Percentiles rank a stretch among this genome's conserved stretches.
These are phyloP conservation scores for Leccinum imitatum DNA, from an alignment of 768 basidiomycete genomes.

Conservation along the genomic window DNA sequence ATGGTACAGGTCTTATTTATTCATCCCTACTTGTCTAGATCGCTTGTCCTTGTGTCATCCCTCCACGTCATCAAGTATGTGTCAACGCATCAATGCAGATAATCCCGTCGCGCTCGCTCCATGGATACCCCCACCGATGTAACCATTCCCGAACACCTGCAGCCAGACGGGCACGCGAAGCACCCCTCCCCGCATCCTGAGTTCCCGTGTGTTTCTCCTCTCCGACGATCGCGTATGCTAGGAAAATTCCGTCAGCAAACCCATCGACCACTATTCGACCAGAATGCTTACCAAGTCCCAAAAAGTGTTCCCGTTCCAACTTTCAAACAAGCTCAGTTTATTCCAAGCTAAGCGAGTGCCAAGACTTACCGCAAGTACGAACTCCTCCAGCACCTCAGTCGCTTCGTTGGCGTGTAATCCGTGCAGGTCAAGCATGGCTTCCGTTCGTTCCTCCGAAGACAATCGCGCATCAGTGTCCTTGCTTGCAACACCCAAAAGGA, in stretches of 20 bases:
- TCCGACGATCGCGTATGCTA: conserved; percentile 88
- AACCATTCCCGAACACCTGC: conserved; percentile 89
- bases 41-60: neutral
- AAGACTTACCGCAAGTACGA: conserved; percentile 76
- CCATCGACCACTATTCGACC: neutral
- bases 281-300: conserved; percentile 68
- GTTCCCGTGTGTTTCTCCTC: conserved; percentile 95
- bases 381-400: conserved; percentile 85
- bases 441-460: conserved; percentile 86
- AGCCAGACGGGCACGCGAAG: conserved; percentile 80
- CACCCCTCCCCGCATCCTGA: conserved; percentile 80
- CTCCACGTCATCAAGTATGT: conserved; percentile 43
- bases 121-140: conserved; percentile 93
- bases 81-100: conserved; percentile 87
- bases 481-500: conserved; percentile 82
- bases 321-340: conserved; percentile 32
- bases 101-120: conserved; percentile 90
- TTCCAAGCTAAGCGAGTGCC: neutral
- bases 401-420: conserved; percentile 94
- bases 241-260: conserved; percentile 9
- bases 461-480: conserved; percentile 52
- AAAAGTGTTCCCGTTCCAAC: conserved; percentile 87
- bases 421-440: conserved; percentile 86
- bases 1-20: conserved; percentile 13
- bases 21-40: conserved; percentile 8